Conservation (phyloP, 805 yeast species). For the Sugiyamaella marilandica region DNA sequence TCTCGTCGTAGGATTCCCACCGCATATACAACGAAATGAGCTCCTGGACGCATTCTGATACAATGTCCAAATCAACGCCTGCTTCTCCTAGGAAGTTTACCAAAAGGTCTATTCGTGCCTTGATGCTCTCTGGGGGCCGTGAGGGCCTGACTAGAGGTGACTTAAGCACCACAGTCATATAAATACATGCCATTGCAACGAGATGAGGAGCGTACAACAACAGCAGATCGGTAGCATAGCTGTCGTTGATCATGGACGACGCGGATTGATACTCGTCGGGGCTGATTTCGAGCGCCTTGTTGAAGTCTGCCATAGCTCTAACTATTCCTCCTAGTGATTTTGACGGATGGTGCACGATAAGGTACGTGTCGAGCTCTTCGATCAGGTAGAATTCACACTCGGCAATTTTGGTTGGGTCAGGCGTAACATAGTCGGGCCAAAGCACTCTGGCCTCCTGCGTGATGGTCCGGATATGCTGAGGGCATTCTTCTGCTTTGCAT, state of each 20-base stretch:
- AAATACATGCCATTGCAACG: slow-evolving; percentile 76
- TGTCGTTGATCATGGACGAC: slow-evolving; percentile 88
- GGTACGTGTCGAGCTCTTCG: slow-evolving; percentile 60
- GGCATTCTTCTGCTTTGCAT: slow-evolving; percentile 92
- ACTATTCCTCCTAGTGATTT: slow-evolving; percentile 32
- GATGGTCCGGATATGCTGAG: slow-evolving; percentile 83
- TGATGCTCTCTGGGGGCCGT: slow-evolving; percentile 33
- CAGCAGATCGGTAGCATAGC: slow-evolving; percentile 82
- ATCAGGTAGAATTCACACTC: slow-evolving; percentile 93
- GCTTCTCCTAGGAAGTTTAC: slow-evolving; percentile 67
- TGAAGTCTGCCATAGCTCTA: slow-evolving; percentile 50
- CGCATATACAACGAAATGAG: slow-evolving; percentile 72
- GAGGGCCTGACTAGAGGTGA: slow-evolving; percentile 32
- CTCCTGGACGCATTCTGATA: slow-evolving; percentile 81
- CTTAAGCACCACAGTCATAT: slow-evolving; percentile 60
- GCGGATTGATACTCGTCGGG: slow-evolving; percentile 66
- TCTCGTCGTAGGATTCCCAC: slow-evolving; percentile 79
- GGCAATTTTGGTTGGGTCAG: slow-evolving; percentile 84
- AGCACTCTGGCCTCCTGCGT: slow-evolving; percentile 78
- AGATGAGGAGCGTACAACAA: slow-evolving; percentile 85
- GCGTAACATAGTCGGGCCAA: slow-evolving; percentile 95
- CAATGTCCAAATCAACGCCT: slow-evolving; percentile 70
- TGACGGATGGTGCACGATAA: slow-evolving; percentile 41
- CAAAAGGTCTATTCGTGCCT: slow-evolving; percentile 48
- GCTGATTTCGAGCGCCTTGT: slow-evolving; percentile 38